phyloP scores from a whole-genome alignment of 1,139 yeast genomes.

The Yamadazyma atmosphaerica region DNA sequence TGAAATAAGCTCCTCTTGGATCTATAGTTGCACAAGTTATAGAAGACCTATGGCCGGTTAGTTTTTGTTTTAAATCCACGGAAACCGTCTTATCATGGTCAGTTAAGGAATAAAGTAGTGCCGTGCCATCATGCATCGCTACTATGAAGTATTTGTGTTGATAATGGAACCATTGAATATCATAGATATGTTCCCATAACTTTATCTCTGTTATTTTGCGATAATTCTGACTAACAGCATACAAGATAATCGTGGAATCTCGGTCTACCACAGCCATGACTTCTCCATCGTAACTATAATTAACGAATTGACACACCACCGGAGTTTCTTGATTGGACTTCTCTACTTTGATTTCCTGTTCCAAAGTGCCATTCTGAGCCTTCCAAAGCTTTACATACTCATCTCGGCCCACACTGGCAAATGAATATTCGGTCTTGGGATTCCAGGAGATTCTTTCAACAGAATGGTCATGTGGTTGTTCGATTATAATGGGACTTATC shows the following conservation, averaged over 20 bases:
- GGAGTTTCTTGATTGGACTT: conserved; percentile 17
- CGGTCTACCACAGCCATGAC: conserved; percentile 51
- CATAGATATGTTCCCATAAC: conserved; percentile 33
- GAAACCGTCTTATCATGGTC: conserved; percentile 10
- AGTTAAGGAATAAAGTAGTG: conserved; percentile 22
- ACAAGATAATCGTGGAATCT: conserved; percentile 29
- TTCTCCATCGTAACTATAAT: conserved; percentile 56
- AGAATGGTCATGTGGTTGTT: conserved; percentile 45
- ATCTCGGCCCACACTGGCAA: conserved; percentile 64
- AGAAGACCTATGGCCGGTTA: conserved; percentile 52
- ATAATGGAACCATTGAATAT: conserved; percentile 37
- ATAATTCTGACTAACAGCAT: conserved; percentile 27
- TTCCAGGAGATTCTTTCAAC: conserved; percentile 62
- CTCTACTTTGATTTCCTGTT: conserved; percentile 33
- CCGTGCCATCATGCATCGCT: conserved; percentile 43
- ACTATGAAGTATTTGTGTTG: conserved; percentile 29
- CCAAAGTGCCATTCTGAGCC: conserved; percentile 34
- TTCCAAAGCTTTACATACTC: conserved; percentile 59
- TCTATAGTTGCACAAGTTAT: conserved; percentile 54
- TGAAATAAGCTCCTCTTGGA: conserved; percentile 55
- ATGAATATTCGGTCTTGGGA: conserved; percentile 49
- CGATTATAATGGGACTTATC: conserved; percentile 38
- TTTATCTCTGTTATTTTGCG: conserved; percentile 24
- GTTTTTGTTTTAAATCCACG: conserved; percentile 33
- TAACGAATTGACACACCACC: conserved; percentile 29